Evolutionary conservation across 345 rosid species (phyloP), one percentile per base, ranked within the genome.

Genomic region (Pistacia vera): DNA sequence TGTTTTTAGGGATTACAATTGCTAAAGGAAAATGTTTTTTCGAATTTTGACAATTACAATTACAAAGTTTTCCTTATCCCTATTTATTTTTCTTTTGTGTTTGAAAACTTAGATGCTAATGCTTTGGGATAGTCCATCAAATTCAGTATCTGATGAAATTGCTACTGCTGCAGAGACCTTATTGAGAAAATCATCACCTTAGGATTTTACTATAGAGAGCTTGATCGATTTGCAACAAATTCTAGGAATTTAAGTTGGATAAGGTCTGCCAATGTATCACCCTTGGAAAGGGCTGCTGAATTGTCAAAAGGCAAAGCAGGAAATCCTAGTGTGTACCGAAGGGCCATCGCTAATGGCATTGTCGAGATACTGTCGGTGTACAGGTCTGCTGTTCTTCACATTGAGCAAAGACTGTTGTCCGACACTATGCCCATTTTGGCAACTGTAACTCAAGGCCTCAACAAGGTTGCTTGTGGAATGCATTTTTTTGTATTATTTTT

Each of bases 271-370:
- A 75, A 64, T 44, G 81, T 74, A 75, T 83, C 91, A 75, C 90
- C 95, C 20, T 70, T 88, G 69, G 85, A 83, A 61, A 85, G 88
- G 12, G 83, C 82, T 13, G 81, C 86, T 60, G 91, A 88, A 74
- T 78, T 88, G 80, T 74, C 86, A 1, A 86, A 76, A 63, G 76
- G 72, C 41, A 81, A 76, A 22, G 62, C 78, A 28, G 72, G 22
- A 69, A 89, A 81, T 70, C 88, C 88, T 0, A 92, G 97, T 14
- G 86, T 92, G 60, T 92, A 96, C 73, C 84, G 98, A 25, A 88
- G 98, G 80, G 99, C 98, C 20, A 86, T 92, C 83, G 97, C 97
- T 77, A 92, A 96, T 83, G 99, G 99, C 59, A 87, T 95, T 75
- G 95, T 89, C 66, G 98, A 93, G 91, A 92, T 93, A 74, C 87